Base-by-base conservation (phyloP, 176 grass and related monocot genomes). In the Musa troglodytarum region DNA sequence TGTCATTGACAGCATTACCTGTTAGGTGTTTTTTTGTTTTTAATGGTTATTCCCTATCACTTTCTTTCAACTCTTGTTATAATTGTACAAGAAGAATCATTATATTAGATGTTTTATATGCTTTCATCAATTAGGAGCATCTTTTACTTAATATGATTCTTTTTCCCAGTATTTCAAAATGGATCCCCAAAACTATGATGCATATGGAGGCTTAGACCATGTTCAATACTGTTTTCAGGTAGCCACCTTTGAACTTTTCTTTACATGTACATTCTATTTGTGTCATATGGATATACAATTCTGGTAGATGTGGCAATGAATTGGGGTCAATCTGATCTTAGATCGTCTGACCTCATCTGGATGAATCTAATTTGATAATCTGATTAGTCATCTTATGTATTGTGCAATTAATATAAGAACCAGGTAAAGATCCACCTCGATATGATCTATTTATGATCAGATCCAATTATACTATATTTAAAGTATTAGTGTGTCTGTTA, bases 211-310 rank as follows among this genome's bases (percentile, higher is more conserved):
- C 67, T 79, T 98, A 78, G 84, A 89, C 2, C 95, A 98, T 84
- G 88, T 86, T 74, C 83, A 87, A 62, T 98, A 91, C 59, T 98
- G 95, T 85, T 98, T 98, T 76, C 79, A 98, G 90, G 95, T 93
- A 86, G 80, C 3, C 74, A 10, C 63, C 53, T 83, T 29, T 83
- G 52, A 64, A 20, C 63, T 69, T 22, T 22, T 22, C 22, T 22
- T 2, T 52, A 6, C 25, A 17, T 54, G 78, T 26, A 64, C 53
- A 58, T 54, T 76, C 22, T 55, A 3, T 21, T 62, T 63, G 14
- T 55, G 61, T 17, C 24, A 6, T 71, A 12, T 8, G 9, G 69
- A 13, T 63, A 59, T 63, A 68, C 6, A 52, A 5, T 13, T 28
- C 29, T 74, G 25, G 20, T 14, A 19, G 7, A 2, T 21, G 21